phyloP scores from a whole-genome alignment of 2,329 filamentous ascomycete genomes.

The Pseudocercospora eumusae region DNA sequence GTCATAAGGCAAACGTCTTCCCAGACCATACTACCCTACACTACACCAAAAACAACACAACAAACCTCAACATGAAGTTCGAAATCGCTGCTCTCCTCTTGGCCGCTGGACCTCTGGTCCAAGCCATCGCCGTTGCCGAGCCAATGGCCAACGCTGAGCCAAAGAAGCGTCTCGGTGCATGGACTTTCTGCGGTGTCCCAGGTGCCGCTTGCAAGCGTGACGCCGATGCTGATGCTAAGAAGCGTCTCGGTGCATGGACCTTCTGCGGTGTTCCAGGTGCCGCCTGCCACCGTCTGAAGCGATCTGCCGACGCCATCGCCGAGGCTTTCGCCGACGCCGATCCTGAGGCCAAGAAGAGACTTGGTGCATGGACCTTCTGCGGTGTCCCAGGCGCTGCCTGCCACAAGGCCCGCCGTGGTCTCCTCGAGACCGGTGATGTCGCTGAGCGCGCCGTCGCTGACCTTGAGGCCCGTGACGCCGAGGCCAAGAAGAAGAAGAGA shows the following conservation, averaged over 20 bases:
- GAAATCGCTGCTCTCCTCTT: constrained; percentile 26
- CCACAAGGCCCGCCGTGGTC: constrained; percentile 47
- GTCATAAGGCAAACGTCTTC: constrained; percentile 22
- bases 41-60: constrained; percentile 16
- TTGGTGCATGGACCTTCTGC: constrained; percentile 38
- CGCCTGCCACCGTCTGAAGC: constrained; percentile 41
- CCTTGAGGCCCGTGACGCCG: constrained; percentile 27
- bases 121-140: constrained; percentile 28
- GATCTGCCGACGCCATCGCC: constrained; percentile 45
- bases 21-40: constrained; percentile 14
- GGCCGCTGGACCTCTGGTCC: constrained; percentile 24
- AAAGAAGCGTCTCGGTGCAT: constrained; percentile 20
- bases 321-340: constrained; percentile 36
- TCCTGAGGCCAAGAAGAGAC: constrained; percentile 20
- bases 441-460: constrained; percentile 23
- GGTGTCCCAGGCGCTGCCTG: constrained; percentile 46
- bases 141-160: constrained; percentile 21
- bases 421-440: constrained; percentile 43
- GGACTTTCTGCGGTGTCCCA: constrained; percentile 42
- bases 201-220: constrained; percentile 33
- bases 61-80: constrained; percentile 32
- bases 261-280: constrained; percentile 28
- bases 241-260: not conserved
- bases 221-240: constrained; percentile 21
- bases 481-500: constrained; percentile 34